A percentile compares a stretch with the other conserved stretches of the same genome.
Conservation (phyloP, 75 land plant species). For the Pinus taeda region DNA sequence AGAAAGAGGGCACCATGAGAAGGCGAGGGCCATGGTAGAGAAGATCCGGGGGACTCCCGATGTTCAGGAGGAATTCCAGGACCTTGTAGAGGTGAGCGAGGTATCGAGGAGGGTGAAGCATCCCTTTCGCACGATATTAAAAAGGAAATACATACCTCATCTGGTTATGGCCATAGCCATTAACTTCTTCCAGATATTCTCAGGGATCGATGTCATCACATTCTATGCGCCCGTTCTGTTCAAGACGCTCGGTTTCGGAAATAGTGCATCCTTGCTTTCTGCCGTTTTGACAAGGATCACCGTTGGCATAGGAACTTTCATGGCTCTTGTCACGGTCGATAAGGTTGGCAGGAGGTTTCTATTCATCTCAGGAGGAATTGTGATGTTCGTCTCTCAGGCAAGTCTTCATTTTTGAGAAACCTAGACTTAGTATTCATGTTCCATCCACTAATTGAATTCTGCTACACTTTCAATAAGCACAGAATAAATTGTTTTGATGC, state of each 20-base stretch:
- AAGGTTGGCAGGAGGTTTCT: slow-evolving; percentile 19
- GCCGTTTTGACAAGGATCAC: slow-evolving; percentile 53
- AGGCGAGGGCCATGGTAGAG: slow-evolving; percentile 35
- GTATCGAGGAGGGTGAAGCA: slow-evolving; percentile 41
- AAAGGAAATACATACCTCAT: slow-evolving; percentile 52
- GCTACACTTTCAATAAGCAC: not conserved
- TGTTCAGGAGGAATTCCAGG: slow-evolving; percentile 55
- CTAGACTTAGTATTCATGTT: too few species aligned
- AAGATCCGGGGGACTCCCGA: slow-evolving; percentile 57
- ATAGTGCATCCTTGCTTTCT: slow-evolving; percentile 41
- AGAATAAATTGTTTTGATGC: not conserved
- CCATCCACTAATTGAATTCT: not conserved
- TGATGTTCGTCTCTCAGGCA: slow-evolving; percentile 36
- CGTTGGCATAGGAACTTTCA: slow-evolving; percentile 20
- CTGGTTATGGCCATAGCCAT: slow-evolving; percentile 48
- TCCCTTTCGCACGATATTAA: slow-evolving; percentile 54
- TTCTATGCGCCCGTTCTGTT: slow-evolving; percentile 65
- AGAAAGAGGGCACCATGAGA: slow-evolving; percentile 46
- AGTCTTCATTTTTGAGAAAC: not conserved
- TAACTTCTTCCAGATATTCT: slow-evolving; percentile 45
- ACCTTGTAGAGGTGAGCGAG: slow-evolving; percentile 61
- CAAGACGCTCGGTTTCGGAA: slow-evolving; percentile 45
- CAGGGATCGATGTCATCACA: slow-evolving; percentile 60
- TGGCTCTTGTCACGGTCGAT: slow-evolving; percentile 28
- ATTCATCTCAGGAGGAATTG: slow-evolving; percentile 27